A percentile compares a stretch with the other conserved stretches of the same genome.
Conservation (phyloP, 768 basidiomycete genomes). For the Russula olivacea region DNA sequence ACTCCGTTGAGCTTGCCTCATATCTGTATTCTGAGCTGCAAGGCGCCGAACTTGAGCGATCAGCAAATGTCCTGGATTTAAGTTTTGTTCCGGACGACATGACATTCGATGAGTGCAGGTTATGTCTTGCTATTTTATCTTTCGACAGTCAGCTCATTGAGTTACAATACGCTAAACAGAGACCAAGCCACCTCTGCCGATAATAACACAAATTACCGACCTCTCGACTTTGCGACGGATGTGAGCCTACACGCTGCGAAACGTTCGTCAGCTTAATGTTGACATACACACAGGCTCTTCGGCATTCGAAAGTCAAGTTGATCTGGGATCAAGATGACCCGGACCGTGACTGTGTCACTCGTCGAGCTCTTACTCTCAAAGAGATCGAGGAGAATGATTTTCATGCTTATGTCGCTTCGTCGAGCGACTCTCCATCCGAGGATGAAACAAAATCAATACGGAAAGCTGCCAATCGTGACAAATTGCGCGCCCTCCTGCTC, state of each 20-base stretch:
- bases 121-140: slow-evolving; percentile 18
- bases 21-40: slow-evolving; percentile 84
- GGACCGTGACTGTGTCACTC: slow-evolving; percentile 72
- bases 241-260: slow-evolving; percentile 42
- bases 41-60: slow-evolving; percentile 92
- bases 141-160: slow-evolving; percentile 2
- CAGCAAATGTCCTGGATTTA: slow-evolving; percentile 92
- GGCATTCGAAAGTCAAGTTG: slow-evolving; percentile 95
- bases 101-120: slow-evolving; percentile 77
- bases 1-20: slow-evolving; percentile 65
- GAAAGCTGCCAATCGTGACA: slow-evolving; percentile 53
- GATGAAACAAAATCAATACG: slow-evolving; percentile 33
- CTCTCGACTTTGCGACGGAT: slow-evolving; percentile 87
- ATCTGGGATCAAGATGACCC: slow-evolving; percentile 99
- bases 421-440: slow-evolving; percentile 55
- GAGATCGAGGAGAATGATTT: slow-evolving; percentile 93
- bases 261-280: neutral
- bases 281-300: slow-evolving; percentile 67
- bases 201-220: slow-evolving; percentile 53
- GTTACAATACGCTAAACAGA: slow-evolving; percentile 36
- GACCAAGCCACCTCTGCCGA: slow-evolving; percentile 74
- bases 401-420: slow-evolving; percentile 43
- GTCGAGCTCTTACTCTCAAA: slow-evolving; percentile 69
- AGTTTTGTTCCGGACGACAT: slow-evolving; percentile 91
- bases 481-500: slow-evolving; percentile 71